These are phyloP conservation scores for Camillea tinctor DNA, from an alignment of 2,329 filamentous ascomycete species.

Conservation along the genomic window DNA sequence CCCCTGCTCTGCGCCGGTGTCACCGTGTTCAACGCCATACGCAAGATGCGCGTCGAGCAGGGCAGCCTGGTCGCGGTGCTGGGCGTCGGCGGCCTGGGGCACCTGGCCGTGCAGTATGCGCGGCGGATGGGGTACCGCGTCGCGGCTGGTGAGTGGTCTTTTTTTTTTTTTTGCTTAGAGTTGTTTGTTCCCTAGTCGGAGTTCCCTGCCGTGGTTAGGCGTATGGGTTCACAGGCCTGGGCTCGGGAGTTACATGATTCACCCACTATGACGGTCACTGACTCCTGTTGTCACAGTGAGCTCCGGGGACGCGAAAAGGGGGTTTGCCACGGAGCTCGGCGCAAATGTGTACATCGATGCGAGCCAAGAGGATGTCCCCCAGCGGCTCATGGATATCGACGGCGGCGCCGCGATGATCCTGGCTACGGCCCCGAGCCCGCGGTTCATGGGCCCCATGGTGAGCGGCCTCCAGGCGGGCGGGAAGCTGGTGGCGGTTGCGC, in stretches of 20 bases:
- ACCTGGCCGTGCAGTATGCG: slow-evolving; percentile 75
- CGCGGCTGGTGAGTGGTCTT: no score
- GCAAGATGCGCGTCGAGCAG: slow-evolving; percentile 51
- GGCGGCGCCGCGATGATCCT: slow-evolving; percentile 63
- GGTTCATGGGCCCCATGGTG: slow-evolving; percentile 52
- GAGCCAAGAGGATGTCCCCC: slow-evolving; percentile 46
- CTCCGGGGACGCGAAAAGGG: slow-evolving; percentile 63
- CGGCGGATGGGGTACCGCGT: slow-evolving; percentile 73
- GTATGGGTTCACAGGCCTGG: no score
- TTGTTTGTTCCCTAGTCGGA: no score
- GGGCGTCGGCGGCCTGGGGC: slow-evolving; percentile 73
- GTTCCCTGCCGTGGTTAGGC: no score
- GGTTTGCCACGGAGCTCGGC: slow-evolving; percentile 63
- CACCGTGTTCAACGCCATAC: slow-evolving; percentile 61
- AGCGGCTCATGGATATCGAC: slow-evolving; percentile 54
- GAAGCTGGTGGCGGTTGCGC: slow-evolving; percentile 59
- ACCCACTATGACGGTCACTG: no score
- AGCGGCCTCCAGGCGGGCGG: slow-evolving; percentile 53
- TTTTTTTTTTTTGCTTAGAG: no score
- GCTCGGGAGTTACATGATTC: no score
- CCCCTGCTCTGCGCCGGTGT: slow-evolving; percentile 65
- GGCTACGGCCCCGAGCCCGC: slow-evolving; percentile 60
- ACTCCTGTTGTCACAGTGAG: no score
- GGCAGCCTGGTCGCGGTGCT: slow-evolving; percentile 59
- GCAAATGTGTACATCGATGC: slow-evolving; percentile 61